Evolutionary conservation across 495 filamentous ascomycete species (phyloP).

Genomic region (Lophium mytilinum): DNA sequence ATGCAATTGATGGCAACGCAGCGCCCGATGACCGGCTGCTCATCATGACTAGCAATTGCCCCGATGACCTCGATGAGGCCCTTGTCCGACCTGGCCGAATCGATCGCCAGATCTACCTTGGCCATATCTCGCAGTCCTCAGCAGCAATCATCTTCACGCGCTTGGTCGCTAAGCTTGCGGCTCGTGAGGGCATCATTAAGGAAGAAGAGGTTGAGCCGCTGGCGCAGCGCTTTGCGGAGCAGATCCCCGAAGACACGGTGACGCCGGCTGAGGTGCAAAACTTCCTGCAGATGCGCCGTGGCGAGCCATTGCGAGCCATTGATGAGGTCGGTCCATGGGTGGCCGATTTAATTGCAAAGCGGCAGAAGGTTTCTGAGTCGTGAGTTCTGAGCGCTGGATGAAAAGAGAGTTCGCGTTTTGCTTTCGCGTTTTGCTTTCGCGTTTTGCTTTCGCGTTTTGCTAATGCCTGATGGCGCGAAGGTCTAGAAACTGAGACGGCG

Average conservation of each 20-base stretch:
- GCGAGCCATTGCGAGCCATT: constrained; percentile 3
- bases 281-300: constrained; percentile 30
- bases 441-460: no score
- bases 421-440: no score
- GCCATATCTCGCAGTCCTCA: constrained; percentile 24
- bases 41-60: constrained; percentile 80
- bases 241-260: constrained; percentile 47
- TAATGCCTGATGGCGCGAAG: no score
- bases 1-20: constrained; percentile 76
- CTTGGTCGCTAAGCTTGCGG: constrained; percentile 1
- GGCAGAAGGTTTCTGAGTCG: no score
- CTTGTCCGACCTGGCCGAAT: constrained; percentile 73
- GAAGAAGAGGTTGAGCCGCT: constrained; percentile 36
- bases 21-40: constrained; percentile 73
- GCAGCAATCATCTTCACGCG: constrained; percentile 6
- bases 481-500: no score
- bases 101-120: constrained; percentile 62
- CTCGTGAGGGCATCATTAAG: constrained; percentile 26
- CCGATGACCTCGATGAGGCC: constrained; percentile 66
- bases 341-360: no score
- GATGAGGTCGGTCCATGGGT: neutral
- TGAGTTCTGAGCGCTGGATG: no score
- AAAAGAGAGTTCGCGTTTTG: no score
- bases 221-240: constrained; percentile 42
- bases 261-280: constrained; percentile 62